Conservation (phyloP, 2,329 filamentous ascomycete genomes). For the Claviceps citrina region DNA sequence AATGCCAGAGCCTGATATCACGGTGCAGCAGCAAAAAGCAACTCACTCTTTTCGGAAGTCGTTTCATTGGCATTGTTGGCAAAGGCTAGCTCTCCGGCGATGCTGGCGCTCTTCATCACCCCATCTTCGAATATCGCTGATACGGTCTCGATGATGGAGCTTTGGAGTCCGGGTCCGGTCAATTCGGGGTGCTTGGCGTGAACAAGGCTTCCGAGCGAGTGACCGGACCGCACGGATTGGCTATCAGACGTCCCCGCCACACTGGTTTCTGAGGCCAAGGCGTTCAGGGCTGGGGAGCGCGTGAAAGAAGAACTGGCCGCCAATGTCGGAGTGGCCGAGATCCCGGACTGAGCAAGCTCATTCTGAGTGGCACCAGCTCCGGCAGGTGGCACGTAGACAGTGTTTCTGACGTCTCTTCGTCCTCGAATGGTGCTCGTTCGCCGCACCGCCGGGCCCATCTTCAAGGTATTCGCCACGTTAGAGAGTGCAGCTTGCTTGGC, state of each 20-base stretch:
- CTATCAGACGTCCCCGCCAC: slow-evolving; percentile 56
- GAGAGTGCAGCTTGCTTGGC: slow-evolving; percentile 59
- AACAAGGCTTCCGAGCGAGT: slow-evolving; percentile 55
- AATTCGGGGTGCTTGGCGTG: slow-evolving; percentile 72
- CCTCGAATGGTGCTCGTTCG: slow-evolving; percentile 68
- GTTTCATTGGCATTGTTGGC: slow-evolving; percentile 48
- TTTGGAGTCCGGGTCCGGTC: slow-evolving; percentile 63
- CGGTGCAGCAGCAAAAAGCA: background rate
- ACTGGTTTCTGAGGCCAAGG: slow-evolving; percentile 48
- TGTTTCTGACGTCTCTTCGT: slow-evolving; percentile 81
- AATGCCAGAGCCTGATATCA: too few species aligned
- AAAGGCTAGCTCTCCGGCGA: slow-evolving; percentile 81
- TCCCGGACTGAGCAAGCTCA: slow-evolving; percentile 1
- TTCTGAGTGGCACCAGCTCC: background rate
- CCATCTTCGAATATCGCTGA: slow-evolving; percentile 70
- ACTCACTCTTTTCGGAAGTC: slow-evolving; percentile 33
- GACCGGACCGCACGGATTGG: slow-evolving; percentile 78
- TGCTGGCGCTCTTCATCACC: slow-evolving; percentile 51
- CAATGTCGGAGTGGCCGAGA: slow-evolving; percentile 8
- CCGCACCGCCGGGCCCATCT: slow-evolving; percentile 48
- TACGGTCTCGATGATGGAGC: slow-evolving; percentile 85
- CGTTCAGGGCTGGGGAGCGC: slow-evolving; percentile 33
- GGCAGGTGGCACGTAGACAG: slow-evolving; percentile 55
- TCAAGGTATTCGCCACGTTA: slow-evolving; percentile 59
- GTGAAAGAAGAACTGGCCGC: slow-evolving; percentile 9